phyloP scores from a whole-genome alignment of 345 rosid genomes.

The Euphorbia lathyris region DNA sequence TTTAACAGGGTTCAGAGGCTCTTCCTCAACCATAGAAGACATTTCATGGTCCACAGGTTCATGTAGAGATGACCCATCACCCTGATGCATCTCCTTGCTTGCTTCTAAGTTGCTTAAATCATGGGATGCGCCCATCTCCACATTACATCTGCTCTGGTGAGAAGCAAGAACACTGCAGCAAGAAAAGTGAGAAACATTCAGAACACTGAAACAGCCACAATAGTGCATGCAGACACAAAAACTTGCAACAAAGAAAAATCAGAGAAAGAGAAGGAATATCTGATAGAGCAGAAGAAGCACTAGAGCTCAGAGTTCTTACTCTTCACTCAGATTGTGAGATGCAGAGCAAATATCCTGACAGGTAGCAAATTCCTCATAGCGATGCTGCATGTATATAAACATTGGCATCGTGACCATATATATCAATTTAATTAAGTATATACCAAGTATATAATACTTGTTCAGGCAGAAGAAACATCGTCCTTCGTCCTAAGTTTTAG shows the following conservation, averaged over 20 bases:
- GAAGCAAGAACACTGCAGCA: constrained; percentile 26
- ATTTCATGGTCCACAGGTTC: constrained; percentile 17
- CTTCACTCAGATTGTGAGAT: constrained; percentile 22
- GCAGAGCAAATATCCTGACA: constrained; percentile 22
- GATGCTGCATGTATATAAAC: constrained; percentile 25
- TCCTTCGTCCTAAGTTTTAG: background rate
- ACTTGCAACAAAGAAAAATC: background rate
- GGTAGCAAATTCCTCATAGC: constrained; percentile 23
- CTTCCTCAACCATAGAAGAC: constrained; percentile 24
- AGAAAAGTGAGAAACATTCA: background rate
- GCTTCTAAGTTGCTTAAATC: constrained; percentile 16
- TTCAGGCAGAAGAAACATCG: background rate
- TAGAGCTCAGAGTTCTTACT: constrained; percentile 34
- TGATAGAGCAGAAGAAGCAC: background rate
- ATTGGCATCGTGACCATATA: background rate
- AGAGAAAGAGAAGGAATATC: constrained; percentile 3
- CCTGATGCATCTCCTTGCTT: constrained; percentile 29
- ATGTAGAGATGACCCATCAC: constrained; percentile 17
- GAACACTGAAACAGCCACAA: background rate
- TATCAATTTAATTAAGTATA: background rate
- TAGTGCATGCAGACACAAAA: background rate
- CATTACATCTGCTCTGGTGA: constrained; percentile 33
- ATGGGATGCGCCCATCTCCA: constrained; percentile 19
- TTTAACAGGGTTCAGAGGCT: constrained; percentile 20
- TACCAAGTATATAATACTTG: background rate